Conservation (phyloP, 345 rosid species). For the Triadica sebifera region DNA sequence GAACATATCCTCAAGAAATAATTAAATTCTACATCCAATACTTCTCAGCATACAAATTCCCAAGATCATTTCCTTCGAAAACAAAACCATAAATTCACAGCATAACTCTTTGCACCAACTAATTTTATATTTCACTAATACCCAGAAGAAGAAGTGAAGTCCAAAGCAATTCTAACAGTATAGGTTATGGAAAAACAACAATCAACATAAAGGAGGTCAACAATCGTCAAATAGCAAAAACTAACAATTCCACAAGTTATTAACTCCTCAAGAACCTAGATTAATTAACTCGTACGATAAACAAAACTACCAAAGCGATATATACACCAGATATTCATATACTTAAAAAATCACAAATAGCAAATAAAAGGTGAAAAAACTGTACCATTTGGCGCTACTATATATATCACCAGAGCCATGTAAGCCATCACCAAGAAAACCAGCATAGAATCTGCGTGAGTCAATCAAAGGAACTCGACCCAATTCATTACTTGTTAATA, state of each 20-base stretch:
- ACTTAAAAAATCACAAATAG: neutral
- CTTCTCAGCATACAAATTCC: neutral
- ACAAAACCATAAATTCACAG: neutral
- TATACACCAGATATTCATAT: neutral
- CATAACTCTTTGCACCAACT: neutral
- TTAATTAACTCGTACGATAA: conserved; percentile 4
- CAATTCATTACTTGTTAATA: conserved; percentile 11
- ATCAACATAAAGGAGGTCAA: neutral
- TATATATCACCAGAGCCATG: conserved; percentile 26
- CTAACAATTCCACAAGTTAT: neutral
- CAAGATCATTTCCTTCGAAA: neutral
- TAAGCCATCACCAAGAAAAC: conserved; percentile 14
- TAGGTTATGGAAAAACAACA: neutral
- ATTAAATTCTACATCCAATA: neutral
- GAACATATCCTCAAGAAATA: conserved; percentile 1
- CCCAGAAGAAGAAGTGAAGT: neutral
- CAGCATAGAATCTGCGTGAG: conserved; percentile 9
- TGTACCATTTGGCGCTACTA: conserved; percentile 38
- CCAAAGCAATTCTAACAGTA: neutral
- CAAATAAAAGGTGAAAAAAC: neutral
- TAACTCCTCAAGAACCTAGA: neutral
- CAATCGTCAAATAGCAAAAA: neutral
- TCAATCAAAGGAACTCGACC: conserved; percentile 28
- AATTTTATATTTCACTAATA: neutral
- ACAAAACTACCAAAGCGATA: neutral